Conservation (phyloP, 2,329 filamentous ascomycete species). For the Chaetomiaceae sp. region DNA sequence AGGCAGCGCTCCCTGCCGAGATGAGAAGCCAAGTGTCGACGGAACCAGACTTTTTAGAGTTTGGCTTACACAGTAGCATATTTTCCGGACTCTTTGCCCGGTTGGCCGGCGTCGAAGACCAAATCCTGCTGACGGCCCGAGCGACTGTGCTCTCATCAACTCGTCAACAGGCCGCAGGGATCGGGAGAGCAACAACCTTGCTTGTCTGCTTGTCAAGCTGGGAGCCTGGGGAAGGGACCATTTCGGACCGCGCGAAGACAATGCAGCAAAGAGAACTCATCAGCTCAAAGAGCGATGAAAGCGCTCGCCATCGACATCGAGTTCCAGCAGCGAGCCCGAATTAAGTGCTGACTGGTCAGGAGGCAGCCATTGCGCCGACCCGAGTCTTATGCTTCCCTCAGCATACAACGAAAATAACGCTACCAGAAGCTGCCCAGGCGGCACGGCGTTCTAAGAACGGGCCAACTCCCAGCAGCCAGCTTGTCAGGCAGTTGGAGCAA, state of each 20-base stretch:
- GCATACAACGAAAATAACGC: no score
- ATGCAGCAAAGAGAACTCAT: no score
- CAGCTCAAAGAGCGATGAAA: no score
- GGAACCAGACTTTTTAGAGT: neutral
- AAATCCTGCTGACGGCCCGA: neutral
- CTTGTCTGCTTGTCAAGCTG: no score
- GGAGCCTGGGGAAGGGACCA: no score
- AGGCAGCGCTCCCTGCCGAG: neutral
- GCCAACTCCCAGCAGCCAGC: conserved; percentile 5
- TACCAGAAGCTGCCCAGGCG: no score
- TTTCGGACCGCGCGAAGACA: no score
- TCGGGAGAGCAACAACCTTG: conserved; percentile 6
- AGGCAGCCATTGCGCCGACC: no score
- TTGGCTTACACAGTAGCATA: neutral
- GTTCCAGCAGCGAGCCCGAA: no score
- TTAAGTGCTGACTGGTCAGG: no score
- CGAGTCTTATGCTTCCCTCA: no score
- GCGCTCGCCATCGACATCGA: no score
- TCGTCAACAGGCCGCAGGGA: neutral
- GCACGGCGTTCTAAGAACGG: neutral
- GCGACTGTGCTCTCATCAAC: neutral
- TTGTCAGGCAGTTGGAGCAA: neutral
- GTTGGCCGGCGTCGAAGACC: neutral
- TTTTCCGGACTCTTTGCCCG: neutral
- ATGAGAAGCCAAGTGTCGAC: neutral